Evolutionary conservation across 306 rosid species (phyloP).

Genomic region (Begonia peltatifolia): DNA sequence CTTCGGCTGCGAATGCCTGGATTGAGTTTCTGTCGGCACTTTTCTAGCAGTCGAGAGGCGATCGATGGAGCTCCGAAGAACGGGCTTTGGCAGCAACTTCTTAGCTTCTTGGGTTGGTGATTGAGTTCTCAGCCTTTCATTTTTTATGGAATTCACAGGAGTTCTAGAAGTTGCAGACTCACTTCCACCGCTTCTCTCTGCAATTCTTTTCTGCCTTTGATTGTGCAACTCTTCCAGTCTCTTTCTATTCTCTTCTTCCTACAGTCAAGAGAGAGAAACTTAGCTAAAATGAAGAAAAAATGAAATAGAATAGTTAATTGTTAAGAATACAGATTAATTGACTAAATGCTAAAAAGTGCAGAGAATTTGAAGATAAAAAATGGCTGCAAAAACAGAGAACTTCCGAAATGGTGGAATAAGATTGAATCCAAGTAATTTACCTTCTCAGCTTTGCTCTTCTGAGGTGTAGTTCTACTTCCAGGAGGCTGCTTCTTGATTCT

Average conservation of each 20-base stretch:
- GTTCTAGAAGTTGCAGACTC: slow-evolving; percentile 23
- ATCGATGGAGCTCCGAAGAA: slow-evolving; percentile 53
- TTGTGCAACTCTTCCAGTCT: slow-evolving; percentile 47
- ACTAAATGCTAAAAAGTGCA: too few relatives aligned
- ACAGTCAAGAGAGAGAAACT: slow-evolving; percentile 1
- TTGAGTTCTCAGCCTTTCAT: slow-evolving; percentile 30
- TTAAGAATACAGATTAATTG: too few relatives aligned
- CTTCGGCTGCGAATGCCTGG: slow-evolving; percentile 30
- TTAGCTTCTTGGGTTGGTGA: slow-evolving; percentile 37
- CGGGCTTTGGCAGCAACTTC: slow-evolving; percentile 43
- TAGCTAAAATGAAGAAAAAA: slow-evolving; percentile 9
- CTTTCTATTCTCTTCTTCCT: slow-evolving; percentile 88
- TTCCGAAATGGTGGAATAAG: background rate
- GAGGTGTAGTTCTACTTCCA: slow-evolving; percentile 34
- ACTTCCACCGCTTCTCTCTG: slow-evolving; percentile 58
- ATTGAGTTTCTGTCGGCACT: slow-evolving; percentile 27
- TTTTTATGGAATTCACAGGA: slow-evolving; percentile 21
- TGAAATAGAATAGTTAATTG: background rate
- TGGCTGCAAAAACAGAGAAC: too few relatives aligned
- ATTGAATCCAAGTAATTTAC: slow-evolving; percentile 26
- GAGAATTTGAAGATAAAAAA: too few relatives aligned
- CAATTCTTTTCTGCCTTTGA: slow-evolving; percentile 85
- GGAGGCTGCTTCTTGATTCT: slow-evolving; percentile 45
- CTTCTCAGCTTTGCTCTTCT: slow-evolving; percentile 50
- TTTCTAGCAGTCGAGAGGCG: slow-evolving; percentile 63